A percentile compares a stretch with the other conserved stretches of the same genome.
Conservation (phyloP, 768 basidiomycete species). For the Lactarius akahatsu region DNA sequence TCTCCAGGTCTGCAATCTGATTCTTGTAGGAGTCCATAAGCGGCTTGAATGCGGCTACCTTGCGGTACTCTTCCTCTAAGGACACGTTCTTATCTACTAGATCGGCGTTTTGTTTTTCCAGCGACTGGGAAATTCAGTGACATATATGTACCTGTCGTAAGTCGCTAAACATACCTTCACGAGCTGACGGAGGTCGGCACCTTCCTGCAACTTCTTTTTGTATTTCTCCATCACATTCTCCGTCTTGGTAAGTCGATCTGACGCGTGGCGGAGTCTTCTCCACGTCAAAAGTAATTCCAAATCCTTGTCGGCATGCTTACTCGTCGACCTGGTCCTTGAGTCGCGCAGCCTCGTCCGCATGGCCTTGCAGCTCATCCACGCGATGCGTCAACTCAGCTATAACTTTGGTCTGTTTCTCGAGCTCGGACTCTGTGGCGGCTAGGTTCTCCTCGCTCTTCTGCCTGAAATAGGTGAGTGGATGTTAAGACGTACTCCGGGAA, state of each 20-base stretch:
- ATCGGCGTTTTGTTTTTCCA: conserved; percentile 91
- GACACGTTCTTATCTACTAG: conserved; percentile 89
- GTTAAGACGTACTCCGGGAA: conserved; percentile 23
- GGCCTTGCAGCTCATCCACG: conserved; percentile 75
- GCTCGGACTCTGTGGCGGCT: conserved; percentile 73
- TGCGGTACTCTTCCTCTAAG: conserved; percentile 90
- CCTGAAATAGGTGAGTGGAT: conserved; percentile 45
- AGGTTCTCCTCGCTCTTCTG: conserved; percentile 95
- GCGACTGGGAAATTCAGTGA: conserved; percentile 46
- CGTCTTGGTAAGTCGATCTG: conserved; percentile 88
- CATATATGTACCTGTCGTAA: background rate
- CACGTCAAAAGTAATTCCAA: conserved; percentile 10
- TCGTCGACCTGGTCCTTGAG: conserved; percentile 96
- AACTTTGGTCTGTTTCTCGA: conserved; percentile 72
- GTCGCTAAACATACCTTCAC: conserved; percentile 60
- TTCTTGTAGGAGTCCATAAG: conserved; percentile 91
- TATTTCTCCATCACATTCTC: conserved; percentile 99
- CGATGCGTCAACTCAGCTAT: conserved; percentile 74
- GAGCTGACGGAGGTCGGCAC: conserved; percentile 82
- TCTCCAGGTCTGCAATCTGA: conserved; percentile 80
- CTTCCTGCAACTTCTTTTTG: conserved; percentile 96
- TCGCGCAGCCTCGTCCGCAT: conserved; percentile 73
- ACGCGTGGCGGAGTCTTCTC: conserved; percentile 82
- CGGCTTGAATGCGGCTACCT: conserved; percentile 81
- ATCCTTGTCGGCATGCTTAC: conserved; percentile 44